Evolutionary conservation across 1,139 yeast genomes (phyloP), one percentile per base, ranked within the genome.

Genomic region (Pichia sp.): DNA sequence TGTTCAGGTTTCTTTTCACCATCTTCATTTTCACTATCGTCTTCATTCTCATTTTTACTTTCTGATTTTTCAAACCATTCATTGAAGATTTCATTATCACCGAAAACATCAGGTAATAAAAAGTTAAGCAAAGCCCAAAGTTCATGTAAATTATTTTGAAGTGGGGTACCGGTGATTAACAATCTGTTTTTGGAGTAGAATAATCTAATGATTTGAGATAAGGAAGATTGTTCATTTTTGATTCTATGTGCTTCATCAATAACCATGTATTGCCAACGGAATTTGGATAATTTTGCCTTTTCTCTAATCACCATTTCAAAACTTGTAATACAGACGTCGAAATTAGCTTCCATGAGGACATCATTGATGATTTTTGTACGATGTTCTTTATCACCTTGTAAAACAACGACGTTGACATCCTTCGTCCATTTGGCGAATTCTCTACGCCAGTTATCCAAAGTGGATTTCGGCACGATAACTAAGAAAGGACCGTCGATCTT

Each of bases 171-270:
- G 0, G 99, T 93, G 50, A 93, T 91, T 47, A 93, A 71, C 43
- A 93, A 71, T 55, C 99, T 73, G 62, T 88, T 89, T 50, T 85
- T 77, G 5, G 97, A 88, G 61, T 86, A 84, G 61, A 93, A 90
- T 42, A 89, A 71, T 55, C 98, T 79, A 47, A 93, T 84, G 53
- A 93, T 90, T 65, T 90, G 96, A 1, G 96, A 89, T 48, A 93
- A 73, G 47, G 94, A 81, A 44, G 94, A 83, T 61, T 87, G 96
- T 65, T 93, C 98, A 65, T 93, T 93, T 64, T 93, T 93, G 63
- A 93, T 91, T 62, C 98, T 78, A 64, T 93, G 99, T 2, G 98
- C 99, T 67, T 93, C 99, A 69, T 93, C 99, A 37, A 93, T 91
- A 22, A 93, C 80, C 48, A 93, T 83, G 63, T 91, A 93, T 67